A percentile compares a stretch with the other conserved stretches of the same genome.
Evolutionary conservation across 2,329 filamentous ascomycete species (phyloP).

Genomic region (Sporothrix inflata): DNA sequence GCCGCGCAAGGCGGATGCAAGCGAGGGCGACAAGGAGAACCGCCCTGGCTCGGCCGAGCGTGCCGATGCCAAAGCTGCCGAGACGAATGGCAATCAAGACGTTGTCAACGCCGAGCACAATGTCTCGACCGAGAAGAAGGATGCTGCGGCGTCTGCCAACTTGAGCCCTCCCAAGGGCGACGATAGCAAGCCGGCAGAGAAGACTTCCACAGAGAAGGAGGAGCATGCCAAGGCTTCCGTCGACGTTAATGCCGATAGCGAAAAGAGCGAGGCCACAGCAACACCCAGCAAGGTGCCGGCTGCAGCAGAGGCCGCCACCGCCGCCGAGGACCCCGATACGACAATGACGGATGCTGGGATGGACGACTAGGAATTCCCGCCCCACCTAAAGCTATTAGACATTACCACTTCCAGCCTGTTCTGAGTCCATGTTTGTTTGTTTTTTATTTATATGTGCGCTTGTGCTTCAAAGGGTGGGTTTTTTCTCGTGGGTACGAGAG

Average conservation of each 20-base stretch:
- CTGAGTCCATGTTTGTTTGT: not conserved
- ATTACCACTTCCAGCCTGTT: not conserved
- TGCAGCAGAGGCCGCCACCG: not conserved
- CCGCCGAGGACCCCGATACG: constrained; percentile 26
- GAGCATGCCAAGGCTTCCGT: not conserved
- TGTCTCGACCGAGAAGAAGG: not conserved
- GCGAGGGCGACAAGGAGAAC: constrained; percentile 55
- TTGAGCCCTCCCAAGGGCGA: not conserved
- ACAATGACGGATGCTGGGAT: constrained; percentile 32
- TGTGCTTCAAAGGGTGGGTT: not conserved
- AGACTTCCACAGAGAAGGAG: not conserved
- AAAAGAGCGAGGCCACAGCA: not conserved
- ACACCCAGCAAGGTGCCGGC: not conserved
- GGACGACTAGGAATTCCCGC: constrained; percentile 16
- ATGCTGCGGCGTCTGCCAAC: not conserved
- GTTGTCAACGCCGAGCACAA: not conserved
- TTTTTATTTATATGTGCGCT: constrained; percentile 9
- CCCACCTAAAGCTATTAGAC: not conserved
- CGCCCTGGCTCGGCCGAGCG: constrained; percentile 35
- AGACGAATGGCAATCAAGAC: not conserved
- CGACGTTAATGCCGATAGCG: not conserved
- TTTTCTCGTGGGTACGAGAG: not conserved
- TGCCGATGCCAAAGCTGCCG: not conserved
- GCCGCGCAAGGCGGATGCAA: constrained; percentile 37
- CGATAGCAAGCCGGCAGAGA: not conserved